These are phyloP conservation scores for Limonium bicolor DNA, from an alignment of 148 eudicot species.

Conservation along the genomic window DNA sequence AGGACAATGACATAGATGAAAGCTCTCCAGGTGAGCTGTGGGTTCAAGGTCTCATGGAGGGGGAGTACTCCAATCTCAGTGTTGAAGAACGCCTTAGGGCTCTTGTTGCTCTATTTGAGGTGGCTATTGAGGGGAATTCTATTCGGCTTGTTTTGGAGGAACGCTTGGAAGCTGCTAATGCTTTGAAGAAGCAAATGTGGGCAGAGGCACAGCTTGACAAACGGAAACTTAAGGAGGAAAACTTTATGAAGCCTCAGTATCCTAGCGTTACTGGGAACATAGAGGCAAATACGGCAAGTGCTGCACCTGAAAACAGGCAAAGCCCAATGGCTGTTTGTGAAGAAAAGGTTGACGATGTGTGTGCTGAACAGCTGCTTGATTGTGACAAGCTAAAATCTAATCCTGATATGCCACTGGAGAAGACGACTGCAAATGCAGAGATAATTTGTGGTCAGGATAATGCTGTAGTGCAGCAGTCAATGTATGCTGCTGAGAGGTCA, in stretches of 20 bases:
- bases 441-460: conserved; percentile 29
- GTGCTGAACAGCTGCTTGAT: conserved; percentile 16
- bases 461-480: conserved; percentile 35
- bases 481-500: conserved; percentile 48
- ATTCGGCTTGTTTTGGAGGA: conserved; percentile 77
- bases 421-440: conserved; percentile 23
- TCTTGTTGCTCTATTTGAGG: conserved; percentile 61
- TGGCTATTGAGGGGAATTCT: conserved; percentile 89
- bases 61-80: conserved; percentile 64
- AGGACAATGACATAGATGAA: conserved; percentile 51
- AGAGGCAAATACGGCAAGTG: conserved; percentile 20
- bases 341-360: conserved; percentile 18
- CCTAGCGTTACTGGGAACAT: conserved; percentile 22
- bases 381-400: conserved; percentile 13
- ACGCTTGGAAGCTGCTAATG: conserved; percentile 79
- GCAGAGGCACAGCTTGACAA: conserved; percentile 80
- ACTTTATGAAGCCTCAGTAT: conserved; percentile 32
- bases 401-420: conserved; percentile 19
- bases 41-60: conserved; percentile 82
- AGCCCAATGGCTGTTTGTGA: conserved; percentile 27
- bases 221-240: conserved; percentile 73
- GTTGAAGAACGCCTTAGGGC: conserved; percentile 89
- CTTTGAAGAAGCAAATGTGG: conserved; percentile 94
- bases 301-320: conserved; percentile 21
- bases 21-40: conserved; percentile 51